Conservation (phyloP, 495 filamentous ascomycete genomes). For the Arthonia radiata region DNA sequence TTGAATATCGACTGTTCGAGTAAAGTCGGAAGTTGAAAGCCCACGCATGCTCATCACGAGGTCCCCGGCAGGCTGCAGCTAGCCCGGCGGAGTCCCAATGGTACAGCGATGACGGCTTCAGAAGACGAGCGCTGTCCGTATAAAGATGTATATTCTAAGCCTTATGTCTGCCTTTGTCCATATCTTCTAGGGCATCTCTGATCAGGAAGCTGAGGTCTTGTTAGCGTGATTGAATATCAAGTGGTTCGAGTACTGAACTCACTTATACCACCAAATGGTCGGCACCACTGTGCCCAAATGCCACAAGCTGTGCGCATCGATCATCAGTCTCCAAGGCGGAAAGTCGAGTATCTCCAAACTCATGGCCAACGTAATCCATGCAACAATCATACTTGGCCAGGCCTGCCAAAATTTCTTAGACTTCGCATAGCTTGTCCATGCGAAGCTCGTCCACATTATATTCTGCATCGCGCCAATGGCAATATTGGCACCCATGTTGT, state of each 20-base stretch:
- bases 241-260: conserved; percentile 18
- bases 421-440: conserved; percentile 44
- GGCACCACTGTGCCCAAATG: conserved; percentile 80
- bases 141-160: conserved; percentile 4
- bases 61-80: too few relatives aligned
- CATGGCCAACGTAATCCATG: conserved; percentile 83
- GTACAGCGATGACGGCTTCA: too few relatives aligned
- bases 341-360: conserved; percentile 89
- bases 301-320: conserved; percentile 94
- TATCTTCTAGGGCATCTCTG: conserved; percentile 12
- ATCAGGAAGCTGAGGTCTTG: conserved; percentile 8
- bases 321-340: conserved; percentile 50
- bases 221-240: conserved; percentile 1
- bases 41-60: too few relatives aligned
- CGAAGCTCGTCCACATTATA: conserved; percentile 65
- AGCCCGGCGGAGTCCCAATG: too few relatives aligned
- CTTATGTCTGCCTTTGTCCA: conserved; percentile 9
- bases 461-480: conserved; percentile 61
- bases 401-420: conserved; percentile 49
- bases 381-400: conserved; percentile 83
- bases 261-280: conserved; percentile 88
- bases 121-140: too few relatives aligned
- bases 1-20: too few relatives aligned
- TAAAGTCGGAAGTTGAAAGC: too few relatives aligned
- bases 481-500: conserved; percentile 94